Percentiles rank a stretch among this genome's conserved stretches.
Conservation (phyloP, 2,329 filamentous ascomycete species). For the Claviceps monticola region DNA sequence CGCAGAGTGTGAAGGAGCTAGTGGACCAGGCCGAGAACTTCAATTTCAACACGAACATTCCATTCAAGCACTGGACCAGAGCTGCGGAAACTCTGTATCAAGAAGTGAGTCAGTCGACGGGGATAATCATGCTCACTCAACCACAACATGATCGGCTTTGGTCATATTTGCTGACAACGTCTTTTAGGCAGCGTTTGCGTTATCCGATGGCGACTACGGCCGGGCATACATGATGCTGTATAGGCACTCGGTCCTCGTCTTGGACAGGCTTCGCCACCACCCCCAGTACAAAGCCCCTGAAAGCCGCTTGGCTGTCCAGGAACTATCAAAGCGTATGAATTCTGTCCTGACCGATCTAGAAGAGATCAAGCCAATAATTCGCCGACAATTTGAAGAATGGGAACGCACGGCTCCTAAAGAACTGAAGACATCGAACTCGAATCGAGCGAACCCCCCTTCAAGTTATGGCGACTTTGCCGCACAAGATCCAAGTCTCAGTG, state of each 20-base stretch:
- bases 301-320: conserved; percentile 47
- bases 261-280: conserved; percentile 61
- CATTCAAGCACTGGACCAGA: conserved; percentile 68
- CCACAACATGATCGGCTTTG: neutral
- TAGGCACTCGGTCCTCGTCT: conserved; percentile 72
- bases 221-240: conserved; percentile 87
- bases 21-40: conserved; percentile 63
- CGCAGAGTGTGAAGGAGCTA: conserved; percentile 62
- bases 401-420: conserved; percentile 34
- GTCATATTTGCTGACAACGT: neutral
- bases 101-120: conserved; percentile 45
- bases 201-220: conserved; percentile 72
- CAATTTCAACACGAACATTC: conserved; percentile 63
- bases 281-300: conserved; percentile 58
- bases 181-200: conserved; percentile 64
- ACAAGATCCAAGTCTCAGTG: conserved; percentile 47
- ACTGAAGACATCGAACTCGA: conserved; percentile 11
- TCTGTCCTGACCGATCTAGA: conserved; percentile 60
- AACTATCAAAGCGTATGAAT: conserved; percentile 34
- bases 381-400: conserved; percentile 57
- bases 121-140: neutral
- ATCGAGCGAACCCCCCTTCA: conserved; percentile 11
- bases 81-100: conserved; percentile 67
- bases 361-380: conserved; percentile 63
- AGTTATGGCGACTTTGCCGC: conserved; percentile 35